These are phyloP conservation scores for Bassia scoparia DNA, from an alignment of 148 eudicot species.

Conservation along the genomic window DNA sequence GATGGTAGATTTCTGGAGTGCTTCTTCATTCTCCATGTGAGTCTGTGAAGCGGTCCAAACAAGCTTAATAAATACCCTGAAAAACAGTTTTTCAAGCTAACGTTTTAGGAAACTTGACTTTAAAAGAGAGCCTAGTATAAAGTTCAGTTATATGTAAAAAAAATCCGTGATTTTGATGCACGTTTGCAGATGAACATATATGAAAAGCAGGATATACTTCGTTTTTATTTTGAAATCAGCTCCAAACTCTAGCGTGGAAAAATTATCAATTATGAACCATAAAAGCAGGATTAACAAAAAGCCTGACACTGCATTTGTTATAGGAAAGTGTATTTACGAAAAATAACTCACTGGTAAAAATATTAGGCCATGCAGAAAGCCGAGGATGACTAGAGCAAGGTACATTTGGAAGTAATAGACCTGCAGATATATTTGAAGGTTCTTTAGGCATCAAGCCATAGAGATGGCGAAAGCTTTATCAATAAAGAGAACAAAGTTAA, in stretches of 20 bases:
- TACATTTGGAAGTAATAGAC: constrained; percentile 99
- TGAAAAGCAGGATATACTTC: not conserved
- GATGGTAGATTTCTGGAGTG: constrained; percentile 61
- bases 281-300: too few species aligned
- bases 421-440: constrained; percentile 41
- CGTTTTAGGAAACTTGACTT: not conserved
- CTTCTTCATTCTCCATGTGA: constrained; percentile 54
- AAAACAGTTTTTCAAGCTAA: not conserved
- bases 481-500: not conserved
- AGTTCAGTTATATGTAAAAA: not conserved
- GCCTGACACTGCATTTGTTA: not conserved
- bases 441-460: not conserved
- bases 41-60: constrained; percentile 83
- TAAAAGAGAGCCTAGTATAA: not conserved
- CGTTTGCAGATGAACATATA: not conserved
- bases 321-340: not conserved
- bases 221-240: not conserved
- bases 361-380: constrained; percentile 91
- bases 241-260: not conserved
- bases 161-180: not conserved
- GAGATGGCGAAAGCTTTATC: not conserved
- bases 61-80: constrained; percentile 85
- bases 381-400: constrained; percentile 86
- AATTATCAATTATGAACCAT: too few species aligned
- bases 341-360: constrained; percentile 84